Evolutionary conservation across 1,284 basidiomycete genomes (phyloP).

Genomic region (Malassezia arunalokei): DNA sequence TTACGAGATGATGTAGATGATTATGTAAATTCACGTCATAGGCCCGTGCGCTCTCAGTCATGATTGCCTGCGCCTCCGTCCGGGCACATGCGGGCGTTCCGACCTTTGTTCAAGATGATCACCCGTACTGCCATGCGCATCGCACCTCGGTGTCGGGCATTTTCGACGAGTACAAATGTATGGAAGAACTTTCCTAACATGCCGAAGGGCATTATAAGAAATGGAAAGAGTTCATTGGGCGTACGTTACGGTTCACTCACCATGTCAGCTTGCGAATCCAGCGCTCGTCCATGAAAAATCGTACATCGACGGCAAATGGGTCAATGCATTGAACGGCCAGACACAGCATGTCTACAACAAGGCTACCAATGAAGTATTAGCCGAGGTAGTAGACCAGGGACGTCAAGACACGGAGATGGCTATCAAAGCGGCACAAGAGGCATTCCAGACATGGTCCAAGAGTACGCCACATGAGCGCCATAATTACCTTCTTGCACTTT

Average conservation of each 20-base stretch:
- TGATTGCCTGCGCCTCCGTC: no score
- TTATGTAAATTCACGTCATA: neutral
- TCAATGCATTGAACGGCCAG: slow-evolving; percentile 21
- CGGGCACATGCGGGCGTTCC: neutral
- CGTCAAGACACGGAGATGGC: slow-evolving; percentile 30
- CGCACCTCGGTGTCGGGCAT: neutral
- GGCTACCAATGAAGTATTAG: slow-evolving; percentile 37
- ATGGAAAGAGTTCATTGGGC: slow-evolving; percentile 22
- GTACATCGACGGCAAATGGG: slow-evolving; percentile 40
- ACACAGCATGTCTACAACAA: slow-evolving; percentile 42
- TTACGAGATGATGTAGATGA: no score
- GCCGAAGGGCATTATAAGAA: slow-evolving; percentile 40
- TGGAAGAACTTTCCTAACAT: slow-evolving; percentile 14
- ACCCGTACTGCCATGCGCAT: neutral
- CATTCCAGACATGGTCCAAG: slow-evolving; percentile 35
- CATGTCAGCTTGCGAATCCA: slow-evolving; percentile 23
- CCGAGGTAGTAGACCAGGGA: slow-evolving; percentile 34
- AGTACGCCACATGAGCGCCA: slow-evolving; percentile 38
- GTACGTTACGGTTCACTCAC: neutral
- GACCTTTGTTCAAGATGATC: neutral
- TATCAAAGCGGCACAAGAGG: slow-evolving; percentile 33
- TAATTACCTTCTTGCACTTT: slow-evolving; percentile 38
- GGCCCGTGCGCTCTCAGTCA: neutral
- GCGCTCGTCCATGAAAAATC: slow-evolving; percentile 29
- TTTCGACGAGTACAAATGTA: neutral